Evolutionary conservation across 2,329 filamentous ascomycete species (phyloP), one percentile per base, ranked within the genome.

Genomic region (Curvularia verruculosa): DNA sequence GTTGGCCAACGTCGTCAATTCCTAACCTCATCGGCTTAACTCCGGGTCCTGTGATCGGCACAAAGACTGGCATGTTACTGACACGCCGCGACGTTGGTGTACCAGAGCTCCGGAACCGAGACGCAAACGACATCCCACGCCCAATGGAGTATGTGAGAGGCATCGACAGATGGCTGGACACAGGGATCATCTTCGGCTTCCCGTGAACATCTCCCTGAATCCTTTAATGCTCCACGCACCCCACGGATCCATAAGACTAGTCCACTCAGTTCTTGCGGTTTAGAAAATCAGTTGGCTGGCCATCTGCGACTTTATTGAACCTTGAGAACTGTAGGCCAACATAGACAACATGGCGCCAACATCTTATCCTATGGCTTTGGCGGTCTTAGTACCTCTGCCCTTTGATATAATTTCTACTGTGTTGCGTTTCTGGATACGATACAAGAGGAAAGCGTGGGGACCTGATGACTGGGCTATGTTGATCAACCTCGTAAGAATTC

Each of bases 381-480:
- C 54, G 6, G 54, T 52, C 21, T 39, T 56, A 15, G 21, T 56
- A 3, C 49, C 54, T 0, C 23, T 56, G 12, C 54, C 54, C 1
- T 48, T 56, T 18, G 54, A 48, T 5, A 53, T 56, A 2, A 39
- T 53, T 10, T 56, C 54, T 7, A 56, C 54, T 18, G 8, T 56
- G 3, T 18, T 56, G 18, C 43, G 54, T 1, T 56, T 56, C 29
- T 56, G 54, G 54, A 56, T 56, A 21, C 54, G 49, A 15, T 15
- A 39, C 12, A 56, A 53, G 15, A 56, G 49, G 29, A 53, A 53
- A 12, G 49, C 54, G 9, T 56, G 49, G 54, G 54, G 54, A 12
- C 13, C 54, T 8, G 54, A 56, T 13, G 54, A 56, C 29, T 56
- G 54, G 54, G 54, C 54, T 10, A 56, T 56, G 54, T 24, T 56